These are phyloP conservation scores for Entrophospora sp. DNA, from an alignment of 192 early-diverging fungal genomes.

Conservation along the genomic window DNA sequence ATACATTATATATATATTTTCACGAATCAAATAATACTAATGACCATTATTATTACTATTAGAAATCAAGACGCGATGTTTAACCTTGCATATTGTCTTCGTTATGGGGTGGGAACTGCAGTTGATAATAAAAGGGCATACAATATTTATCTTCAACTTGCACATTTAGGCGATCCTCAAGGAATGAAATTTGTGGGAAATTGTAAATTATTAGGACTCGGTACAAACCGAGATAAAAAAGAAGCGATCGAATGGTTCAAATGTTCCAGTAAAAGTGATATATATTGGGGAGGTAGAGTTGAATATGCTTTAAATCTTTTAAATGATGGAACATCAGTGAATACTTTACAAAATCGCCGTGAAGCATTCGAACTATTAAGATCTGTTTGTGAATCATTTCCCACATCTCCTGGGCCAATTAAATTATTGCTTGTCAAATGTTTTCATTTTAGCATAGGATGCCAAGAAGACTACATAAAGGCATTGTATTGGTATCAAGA, in stretches of 20 bases:
- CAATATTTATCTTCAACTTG: not conserved
- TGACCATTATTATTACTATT: not conserved
- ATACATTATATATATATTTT: not conserved
- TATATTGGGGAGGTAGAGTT: conserved; percentile 11
- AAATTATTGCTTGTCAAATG: not conserved
- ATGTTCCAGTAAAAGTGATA: not conserved
- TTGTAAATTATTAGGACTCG: not conserved
- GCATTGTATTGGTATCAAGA: conserved; percentile 5
- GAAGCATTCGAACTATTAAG: not conserved
- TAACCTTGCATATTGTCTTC: conserved; percentile 13
- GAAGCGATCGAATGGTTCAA: not conserved
- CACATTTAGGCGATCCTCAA: conserved; percentile 14
- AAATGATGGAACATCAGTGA: not conserved
- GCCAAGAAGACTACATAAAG: not conserved
- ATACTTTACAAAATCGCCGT: not conserved
- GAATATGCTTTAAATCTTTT: conserved; percentile 2
- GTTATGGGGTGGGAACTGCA: not conserved
- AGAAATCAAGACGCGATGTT: conserved; percentile 4
- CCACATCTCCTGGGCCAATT: not conserved
- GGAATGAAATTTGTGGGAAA: conserved; percentile 13
- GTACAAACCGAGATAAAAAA: not conserved
- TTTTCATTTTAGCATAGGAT: conserved; percentile 1
- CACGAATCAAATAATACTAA: too few relatives aligned
- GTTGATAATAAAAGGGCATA: not conserved
- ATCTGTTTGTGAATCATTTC: not conserved